phyloP scores from a whole-genome alignment of 306 rosid genomes.

The Cucumis melo region DNA sequence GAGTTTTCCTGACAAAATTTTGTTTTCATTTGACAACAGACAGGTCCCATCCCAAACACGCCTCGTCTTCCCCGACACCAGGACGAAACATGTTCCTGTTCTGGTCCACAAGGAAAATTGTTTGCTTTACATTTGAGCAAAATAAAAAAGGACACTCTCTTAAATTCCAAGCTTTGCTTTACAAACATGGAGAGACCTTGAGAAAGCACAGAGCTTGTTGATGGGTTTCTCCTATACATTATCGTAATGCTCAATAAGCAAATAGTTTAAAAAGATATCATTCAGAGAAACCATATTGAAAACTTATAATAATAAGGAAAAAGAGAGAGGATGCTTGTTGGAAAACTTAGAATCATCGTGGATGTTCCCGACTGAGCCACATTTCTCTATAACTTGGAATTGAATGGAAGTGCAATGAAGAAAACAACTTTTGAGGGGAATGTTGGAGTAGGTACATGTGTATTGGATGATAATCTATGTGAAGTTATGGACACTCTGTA shows the following conservation, averaged over 20 bases:
- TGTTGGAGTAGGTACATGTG: conserved; percentile 1
- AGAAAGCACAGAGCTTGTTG: neutral
- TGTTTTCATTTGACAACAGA: conserved; percentile 12
- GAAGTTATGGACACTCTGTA: neutral
- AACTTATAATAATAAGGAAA: neutral
- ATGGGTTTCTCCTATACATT: neutral
- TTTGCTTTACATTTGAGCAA: neutral
- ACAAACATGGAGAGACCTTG: neutral
- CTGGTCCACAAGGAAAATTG: neutral
- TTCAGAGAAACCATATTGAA: neutral
- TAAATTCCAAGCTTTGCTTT: neutral
- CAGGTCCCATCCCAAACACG: conserved; percentile 13
- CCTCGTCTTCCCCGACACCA: neutral
- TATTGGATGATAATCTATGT: neutral
- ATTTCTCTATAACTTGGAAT: conserved; percentile 1
- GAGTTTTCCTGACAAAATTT: neutral
- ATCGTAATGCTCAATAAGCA: neutral
- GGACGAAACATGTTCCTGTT: neutral
- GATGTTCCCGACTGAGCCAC: neutral
- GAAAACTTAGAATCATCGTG: neutral
- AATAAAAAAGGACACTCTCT: neutral
- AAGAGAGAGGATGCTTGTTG: neutral
- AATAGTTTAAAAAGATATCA: neutral
- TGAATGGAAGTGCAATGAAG: neutral
- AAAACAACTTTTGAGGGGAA: neutral